phyloP scores from a whole-genome alignment of 2,329 filamentous ascomycete genomes.

The Dendryphion nanum region DNA sequence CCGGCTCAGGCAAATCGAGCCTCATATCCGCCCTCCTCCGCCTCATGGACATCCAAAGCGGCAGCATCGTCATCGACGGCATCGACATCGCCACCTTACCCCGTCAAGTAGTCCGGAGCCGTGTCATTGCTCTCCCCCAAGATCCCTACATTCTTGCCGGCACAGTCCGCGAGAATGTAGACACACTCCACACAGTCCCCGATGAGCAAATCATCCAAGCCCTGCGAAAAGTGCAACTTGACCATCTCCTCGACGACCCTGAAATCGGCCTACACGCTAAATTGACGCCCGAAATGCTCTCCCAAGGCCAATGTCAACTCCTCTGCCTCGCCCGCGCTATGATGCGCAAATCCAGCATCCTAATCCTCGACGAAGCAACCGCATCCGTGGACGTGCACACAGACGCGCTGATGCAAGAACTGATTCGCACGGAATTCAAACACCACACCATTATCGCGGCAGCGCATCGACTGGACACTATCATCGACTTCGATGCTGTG shows the following conservation, averaged over 20 bases:
- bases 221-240: slow-evolving; percentile 45
- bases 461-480: slow-evolving; percentile 7
- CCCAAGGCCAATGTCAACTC: slow-evolving; percentile 51
- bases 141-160: slow-evolving; percentile 49
- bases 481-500: slow-evolving; percentile 7
- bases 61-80: slow-evolving; percentile 47
- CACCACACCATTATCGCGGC: slow-evolving; percentile 9
- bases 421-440: slow-evolving; percentile 10
- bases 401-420: slow-evolving; percentile 10
- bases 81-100: slow-evolving; percentile 46
- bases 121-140: slow-evolving; percentile 48
- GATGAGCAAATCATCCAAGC: slow-evolving; percentile 38
- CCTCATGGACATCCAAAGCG: slow-evolving; percentile 43
- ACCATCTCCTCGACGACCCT: slow-evolving; percentile 26
- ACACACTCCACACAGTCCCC: slow-evolving; percentile 36
- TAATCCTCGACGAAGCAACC: slow-evolving; percentile 61
- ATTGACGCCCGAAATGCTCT: slow-evolving; percentile 5
- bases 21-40: slow-evolving; percentile 46
- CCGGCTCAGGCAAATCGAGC: slow-evolving; percentile 50
- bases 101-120: slow-evolving; percentile 40
- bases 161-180: slow-evolving; percentile 47
- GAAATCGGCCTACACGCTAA: slow-evolving; percentile 5
- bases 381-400: slow-evolving; percentile 48
- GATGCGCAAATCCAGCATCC: slow-evolving; percentile 51
- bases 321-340: slow-evolving; percentile 55